A percentile compares a stretch with the other conserved stretches of the same genome.
phyloP scores from a whole-genome alignment of 2,329 filamentous ascomycete species.

The Hawksworthiomyces lignivorus region DNA sequence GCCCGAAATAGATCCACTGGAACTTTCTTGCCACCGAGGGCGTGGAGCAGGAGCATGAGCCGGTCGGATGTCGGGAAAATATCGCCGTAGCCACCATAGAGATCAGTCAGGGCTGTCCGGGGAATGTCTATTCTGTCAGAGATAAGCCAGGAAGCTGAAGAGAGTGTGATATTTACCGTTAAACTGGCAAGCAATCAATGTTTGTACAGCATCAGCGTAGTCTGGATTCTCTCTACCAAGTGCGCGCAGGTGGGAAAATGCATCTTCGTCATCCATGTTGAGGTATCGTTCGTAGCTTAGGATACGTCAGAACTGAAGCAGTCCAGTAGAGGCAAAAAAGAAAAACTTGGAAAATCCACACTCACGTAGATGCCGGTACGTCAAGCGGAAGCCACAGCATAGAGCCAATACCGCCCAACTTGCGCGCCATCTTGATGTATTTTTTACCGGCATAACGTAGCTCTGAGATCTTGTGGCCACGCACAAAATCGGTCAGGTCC shows the following conservation, averaged over 20 bases:
- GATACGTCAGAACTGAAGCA: slow-evolving; percentile 4
- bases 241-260: slow-evolving; percentile 21
- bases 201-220: slow-evolving; percentile 18
- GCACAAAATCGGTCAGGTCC: slow-evolving; percentile 16
- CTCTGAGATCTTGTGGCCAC: slow-evolving; percentile 19
- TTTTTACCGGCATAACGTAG: slow-evolving; percentile 25
- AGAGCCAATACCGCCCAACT: slow-evolving; percentile 22
- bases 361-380: slow-evolving; percentile 27
- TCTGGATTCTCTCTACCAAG: slow-evolving; percentile 14
- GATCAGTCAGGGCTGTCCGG: slow-evolving; percentile 17
- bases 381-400: slow-evolving; percentile 26
- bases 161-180: neutral
- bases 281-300: slow-evolving; percentile 26
- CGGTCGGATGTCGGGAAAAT: slow-evolving; percentile 19
- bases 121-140: too few relatives aligned
- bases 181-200: slow-evolving; percentile 16
- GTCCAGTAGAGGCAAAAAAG: too few relatives aligned
- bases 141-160: neutral
- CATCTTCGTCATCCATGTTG: slow-evolving; percentile 25
- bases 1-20: slow-evolving; percentile 19
- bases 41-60: slow-evolving; percentile 19
- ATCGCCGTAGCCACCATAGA: slow-evolving; percentile 20
- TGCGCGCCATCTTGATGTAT: slow-evolving; percentile 26
- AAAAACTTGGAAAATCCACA: neutral
- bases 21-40: slow-evolving; percentile 15